Evolutionary conservation across 1,139 yeast genomes (phyloP).

Genomic region (Kurtzmaniella quercitrusa): DNA sequence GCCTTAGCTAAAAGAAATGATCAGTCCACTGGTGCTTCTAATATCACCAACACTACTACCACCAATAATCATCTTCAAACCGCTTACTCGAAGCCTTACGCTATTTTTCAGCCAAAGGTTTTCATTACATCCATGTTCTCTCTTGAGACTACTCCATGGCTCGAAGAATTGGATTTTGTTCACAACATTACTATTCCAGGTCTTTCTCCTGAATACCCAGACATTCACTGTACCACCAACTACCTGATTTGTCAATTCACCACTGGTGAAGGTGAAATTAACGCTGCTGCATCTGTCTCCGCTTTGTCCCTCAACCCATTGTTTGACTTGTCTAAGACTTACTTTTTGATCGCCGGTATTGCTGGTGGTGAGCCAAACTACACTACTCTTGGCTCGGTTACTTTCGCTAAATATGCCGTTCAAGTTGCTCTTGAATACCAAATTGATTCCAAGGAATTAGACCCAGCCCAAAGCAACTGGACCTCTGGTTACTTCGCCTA

Average conservation of each 20-base stretch:
- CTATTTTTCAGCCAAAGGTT: constrained; percentile 49
- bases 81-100: constrained; percentile 30
- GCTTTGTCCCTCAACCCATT: constrained; percentile 52
- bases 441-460: constrained; percentile 42
- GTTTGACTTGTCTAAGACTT: constrained; percentile 57
- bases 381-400: constrained; percentile 51
- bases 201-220: constrained; percentile 56
- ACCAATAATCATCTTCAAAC: constrained; percentile 19
- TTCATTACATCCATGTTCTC: constrained; percentile 55
- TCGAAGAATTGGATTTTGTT: constrained; percentile 40
- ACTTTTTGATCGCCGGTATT: constrained; percentile 62
- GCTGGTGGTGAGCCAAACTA: constrained; percentile 58
- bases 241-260: constrained; percentile 58
- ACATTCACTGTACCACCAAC: constrained; percentile 50
- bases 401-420: constrained; percentile 59
- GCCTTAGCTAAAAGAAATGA: constrained; percentile 3
- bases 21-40: constrained; percentile 1
- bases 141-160: constrained; percentile 54
- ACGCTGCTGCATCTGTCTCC: constrained; percentile 59
- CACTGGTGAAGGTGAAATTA: constrained; percentile 67
- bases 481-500: constrained; percentile 56
- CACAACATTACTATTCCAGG: constrained; percentile 59
- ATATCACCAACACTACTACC: constrained; percentile 5
- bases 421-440: constrained; percentile 62
- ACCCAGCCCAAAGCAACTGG: constrained; percentile 52